Evolutionary conservation across 192 early-diverging fungal genomes (phyloP).

Genomic region (Gonapodya sp.): DNA sequence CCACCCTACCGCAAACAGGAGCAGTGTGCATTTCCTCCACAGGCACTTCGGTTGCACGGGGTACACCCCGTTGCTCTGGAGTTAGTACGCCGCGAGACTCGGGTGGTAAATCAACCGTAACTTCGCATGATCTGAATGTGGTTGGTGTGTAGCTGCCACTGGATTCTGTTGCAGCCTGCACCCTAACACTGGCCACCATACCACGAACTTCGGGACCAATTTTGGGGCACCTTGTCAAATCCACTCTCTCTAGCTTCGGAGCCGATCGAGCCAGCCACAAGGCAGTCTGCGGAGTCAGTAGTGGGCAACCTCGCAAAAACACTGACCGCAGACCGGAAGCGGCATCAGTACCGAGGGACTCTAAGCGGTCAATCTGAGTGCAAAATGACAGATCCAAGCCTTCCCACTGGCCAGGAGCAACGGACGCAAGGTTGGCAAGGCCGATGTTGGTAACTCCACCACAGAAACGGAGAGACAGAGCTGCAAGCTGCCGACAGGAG

Average conservation of each 20-base stretch:
- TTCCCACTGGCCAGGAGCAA: constrained; percentile 23
- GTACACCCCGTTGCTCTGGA: constrained; percentile 16
- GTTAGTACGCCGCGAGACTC: constrained; percentile 12
- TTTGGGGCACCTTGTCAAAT: constrained; percentile 11
- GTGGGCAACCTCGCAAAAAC: constrained; percentile 25
- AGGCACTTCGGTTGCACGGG: constrained; percentile 21
- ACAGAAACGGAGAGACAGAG: constrained; percentile 34
- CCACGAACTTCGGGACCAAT: constrained; percentile 3
- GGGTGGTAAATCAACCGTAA: constrained; percentile 14
- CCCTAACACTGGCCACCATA: constrained; percentile 21
- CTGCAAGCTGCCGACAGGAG: constrained; percentile 22
- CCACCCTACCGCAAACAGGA: background rate
- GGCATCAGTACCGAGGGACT: constrained; percentile 27
- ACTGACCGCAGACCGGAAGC: constrained; percentile 19
- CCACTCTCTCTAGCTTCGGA: constrained; percentile 9
- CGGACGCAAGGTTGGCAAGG: constrained; percentile 34
- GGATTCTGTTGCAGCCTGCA: constrained; percentile 14
- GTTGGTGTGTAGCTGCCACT: constrained; percentile 17
- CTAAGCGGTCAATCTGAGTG: constrained; percentile 26
- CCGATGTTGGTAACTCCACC: constrained; percentile 37
- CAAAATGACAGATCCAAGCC: constrained; percentile 30
- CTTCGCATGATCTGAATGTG: constrained; percentile 9
- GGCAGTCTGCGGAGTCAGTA: constrained; percentile 27
- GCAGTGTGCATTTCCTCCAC: constrained; percentile 14
- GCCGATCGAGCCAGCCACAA: constrained; percentile 8